phyloP scores from a whole-genome alignment of 257 asterid genomes.

The Leptodermis oblonga region DNA sequence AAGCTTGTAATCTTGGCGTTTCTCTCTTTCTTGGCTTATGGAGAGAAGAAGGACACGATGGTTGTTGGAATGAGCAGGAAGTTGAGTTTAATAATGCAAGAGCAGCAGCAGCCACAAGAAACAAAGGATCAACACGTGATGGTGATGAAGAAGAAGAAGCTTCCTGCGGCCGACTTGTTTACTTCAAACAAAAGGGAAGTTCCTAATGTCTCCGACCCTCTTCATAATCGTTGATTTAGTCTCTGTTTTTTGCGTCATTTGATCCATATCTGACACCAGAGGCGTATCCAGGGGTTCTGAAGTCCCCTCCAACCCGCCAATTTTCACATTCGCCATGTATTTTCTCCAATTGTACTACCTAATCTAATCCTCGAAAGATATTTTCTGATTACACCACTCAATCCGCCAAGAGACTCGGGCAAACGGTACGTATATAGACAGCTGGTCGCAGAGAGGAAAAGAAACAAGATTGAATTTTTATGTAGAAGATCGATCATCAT shows the following conservation, averaged over 20 bases:
- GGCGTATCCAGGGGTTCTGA: no score
- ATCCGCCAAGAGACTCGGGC: no score
- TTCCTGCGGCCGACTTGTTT: conserved; percentile 19
- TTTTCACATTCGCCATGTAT: no score
- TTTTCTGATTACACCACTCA: no score
- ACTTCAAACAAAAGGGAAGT: conserved; percentile 39
- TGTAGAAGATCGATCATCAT: no score
- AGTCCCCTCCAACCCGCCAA: no score
- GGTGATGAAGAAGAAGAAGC: no score
- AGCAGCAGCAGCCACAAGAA: conserved; percentile 1
- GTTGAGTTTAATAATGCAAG: conserved; percentile 1
- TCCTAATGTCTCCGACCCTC: conserved; percentile 49
- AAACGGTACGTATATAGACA: no score
- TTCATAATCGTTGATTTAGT: conserved; percentile 23
- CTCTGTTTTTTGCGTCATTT: neutral
- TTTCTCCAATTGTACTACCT: no score
- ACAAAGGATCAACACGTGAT: conserved; percentile 9
- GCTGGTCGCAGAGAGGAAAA: no score
- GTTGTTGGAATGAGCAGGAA: conserved; percentile 15
- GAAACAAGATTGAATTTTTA: neutral
- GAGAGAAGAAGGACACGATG: conserved; percentile 16
- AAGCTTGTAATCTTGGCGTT: conserved; percentile 25
- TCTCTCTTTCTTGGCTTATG: conserved; percentile 17
- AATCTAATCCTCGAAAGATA: no score
- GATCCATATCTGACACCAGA: no score